phyloP scores from a whole-genome alignment of 2,329 filamentous ascomycete genomes.

The Ophiosphaerella korrae region DNA sequence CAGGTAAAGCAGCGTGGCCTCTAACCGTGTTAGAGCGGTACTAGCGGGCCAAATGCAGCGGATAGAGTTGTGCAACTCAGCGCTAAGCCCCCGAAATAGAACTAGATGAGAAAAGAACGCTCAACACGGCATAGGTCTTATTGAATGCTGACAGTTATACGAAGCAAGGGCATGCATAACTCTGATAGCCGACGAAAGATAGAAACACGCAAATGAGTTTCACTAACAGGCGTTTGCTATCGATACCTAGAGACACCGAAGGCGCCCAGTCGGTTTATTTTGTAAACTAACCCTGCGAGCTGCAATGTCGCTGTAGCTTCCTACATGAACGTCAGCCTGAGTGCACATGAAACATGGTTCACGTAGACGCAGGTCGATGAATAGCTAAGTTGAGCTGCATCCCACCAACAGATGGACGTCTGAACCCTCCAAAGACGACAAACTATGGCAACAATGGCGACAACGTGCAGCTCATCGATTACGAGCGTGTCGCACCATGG shows the following conservation, averaged over 20 bases:
- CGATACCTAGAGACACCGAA: conserved; percentile 20
- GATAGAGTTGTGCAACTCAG: conserved; percentile 35
- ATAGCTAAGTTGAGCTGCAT: conserved; percentile 20
- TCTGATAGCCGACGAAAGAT: conserved; percentile 16
- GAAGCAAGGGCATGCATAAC: conserved; percentile 35
- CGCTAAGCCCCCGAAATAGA: conserved; percentile 43
- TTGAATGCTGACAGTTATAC: conserved; percentile 44
- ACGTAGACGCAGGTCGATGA: conserved; percentile 16
- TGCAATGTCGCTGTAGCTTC: conserved; percentile 18
- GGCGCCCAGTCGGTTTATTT: conserved; percentile 13
- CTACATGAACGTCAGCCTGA: conserved; percentile 4
- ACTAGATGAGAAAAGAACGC: conserved; percentile 22
- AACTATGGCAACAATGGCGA: conserved; percentile 20
- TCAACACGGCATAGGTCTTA: conserved; percentile 32
- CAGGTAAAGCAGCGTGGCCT: conserved; percentile 36
- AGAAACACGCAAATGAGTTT: conserved; percentile 11
- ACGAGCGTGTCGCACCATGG: conserved; percentile 43
- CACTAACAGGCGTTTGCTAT: conserved; percentile 15
- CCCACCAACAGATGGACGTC: conserved; percentile 25
- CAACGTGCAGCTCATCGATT: conserved; percentile 24
- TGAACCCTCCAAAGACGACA: conserved; percentile 22
- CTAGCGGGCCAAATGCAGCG: conserved; percentile 36
- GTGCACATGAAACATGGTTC: conserved; percentile 34
- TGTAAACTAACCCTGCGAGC: conserved; percentile 18
- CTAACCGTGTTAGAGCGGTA: conserved; percentile 21